These are phyloP conservation scores for Macrophomina tecta DNA, from an alignment of 2,329 filamentous ascomycete species.

Conservation along the genomic window DNA sequence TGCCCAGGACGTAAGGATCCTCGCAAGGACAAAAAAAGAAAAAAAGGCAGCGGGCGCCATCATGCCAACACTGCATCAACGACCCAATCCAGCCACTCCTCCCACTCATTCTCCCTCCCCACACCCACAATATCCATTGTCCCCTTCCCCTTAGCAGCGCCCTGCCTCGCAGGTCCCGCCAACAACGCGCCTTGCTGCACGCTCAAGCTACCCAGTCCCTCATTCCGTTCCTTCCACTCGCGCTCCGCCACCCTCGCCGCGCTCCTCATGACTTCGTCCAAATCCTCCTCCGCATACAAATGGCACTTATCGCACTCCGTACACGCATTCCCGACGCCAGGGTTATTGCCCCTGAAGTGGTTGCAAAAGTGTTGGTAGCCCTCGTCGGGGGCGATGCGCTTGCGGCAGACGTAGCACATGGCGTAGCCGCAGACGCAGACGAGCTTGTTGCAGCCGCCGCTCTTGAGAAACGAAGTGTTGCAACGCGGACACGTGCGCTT, in stretches of 20 bases:
- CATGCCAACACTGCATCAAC: conserved; percentile 13
- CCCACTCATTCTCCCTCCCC: conserved; percentile 4
- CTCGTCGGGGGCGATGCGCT: conserved; percentile 62
- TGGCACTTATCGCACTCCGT: conserved; percentile 71
- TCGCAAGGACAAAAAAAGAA: not conserved
- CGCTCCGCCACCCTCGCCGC: conserved; percentile 50
- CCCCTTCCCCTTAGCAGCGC: not conserved
- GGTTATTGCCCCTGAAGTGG: conserved; percentile 80
- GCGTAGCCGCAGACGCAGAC: conserved; percentile 94
- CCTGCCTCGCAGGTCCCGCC: not conserved
- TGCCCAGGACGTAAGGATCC: not conserved
- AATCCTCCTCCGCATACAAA: conserved; percentile 56
- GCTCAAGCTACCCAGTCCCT: conserved; percentile 28
- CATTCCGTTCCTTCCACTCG: conserved; percentile 52
- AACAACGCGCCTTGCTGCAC: conserved; percentile 18
- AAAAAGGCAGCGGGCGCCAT: not conserved
- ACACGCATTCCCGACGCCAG: conserved; percentile 69
- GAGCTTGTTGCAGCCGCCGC: conserved; percentile 93
- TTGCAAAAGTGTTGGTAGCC: conserved; percentile 96
- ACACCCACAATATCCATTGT: conserved; percentile 16
- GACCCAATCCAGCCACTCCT: conserved; percentile 18
- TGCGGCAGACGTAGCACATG: conserved; percentile 96
- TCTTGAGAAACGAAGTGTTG: conserved; percentile 91
- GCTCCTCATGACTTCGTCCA: conserved; percentile 48
- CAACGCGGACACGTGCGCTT: conserved; percentile 95